phyloP scores from a whole-genome alignment of 2,329 filamentous ascomycete genomes.

The Trichoderma citrinoviride region DNA sequence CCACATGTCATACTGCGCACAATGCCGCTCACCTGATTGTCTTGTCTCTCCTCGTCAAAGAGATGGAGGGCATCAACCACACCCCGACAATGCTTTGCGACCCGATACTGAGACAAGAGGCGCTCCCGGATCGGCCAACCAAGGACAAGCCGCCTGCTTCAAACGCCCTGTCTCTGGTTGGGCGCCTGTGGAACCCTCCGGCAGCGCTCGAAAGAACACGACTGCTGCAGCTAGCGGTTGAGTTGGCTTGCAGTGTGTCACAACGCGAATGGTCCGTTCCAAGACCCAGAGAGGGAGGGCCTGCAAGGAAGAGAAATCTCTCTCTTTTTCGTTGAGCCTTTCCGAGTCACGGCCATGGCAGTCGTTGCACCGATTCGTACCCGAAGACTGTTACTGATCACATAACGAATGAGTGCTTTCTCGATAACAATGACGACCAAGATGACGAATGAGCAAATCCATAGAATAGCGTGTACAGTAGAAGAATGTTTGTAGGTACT shows the following conservation, averaged over 20 bases:
- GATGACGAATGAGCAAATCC: neutral
- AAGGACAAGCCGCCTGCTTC: neutral
- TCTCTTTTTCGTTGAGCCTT: neutral
- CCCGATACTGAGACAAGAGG: neutral
- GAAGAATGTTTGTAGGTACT: too few species aligned
- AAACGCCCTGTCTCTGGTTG: constrained; percentile 6
- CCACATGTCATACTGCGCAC: neutral
- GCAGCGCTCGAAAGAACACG: constrained; percentile 9
- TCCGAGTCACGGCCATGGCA: neutral
- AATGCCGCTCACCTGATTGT: constrained; percentile 6
- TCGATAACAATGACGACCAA: neutral
- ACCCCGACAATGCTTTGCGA: neutral
- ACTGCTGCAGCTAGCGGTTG: constrained; percentile 20
- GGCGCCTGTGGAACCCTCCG: constrained; percentile 11
- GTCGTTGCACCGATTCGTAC: neutral
- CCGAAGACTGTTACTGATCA: neutral
- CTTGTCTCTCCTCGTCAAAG: neutral
- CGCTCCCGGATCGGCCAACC: neutral
- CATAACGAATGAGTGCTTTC: too few species aligned
- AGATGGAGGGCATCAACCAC: neutral
- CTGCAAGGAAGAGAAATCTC: constrained; percentile 3
- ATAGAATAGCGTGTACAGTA: neutral
- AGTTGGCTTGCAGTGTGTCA: constrained; percentile 20
- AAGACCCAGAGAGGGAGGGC: neutral
- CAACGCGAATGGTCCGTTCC: constrained; percentile 17